Conservation (phyloP, 495 filamentous ascomycete genomes). For the Rhypophila decipiens region DNA sequence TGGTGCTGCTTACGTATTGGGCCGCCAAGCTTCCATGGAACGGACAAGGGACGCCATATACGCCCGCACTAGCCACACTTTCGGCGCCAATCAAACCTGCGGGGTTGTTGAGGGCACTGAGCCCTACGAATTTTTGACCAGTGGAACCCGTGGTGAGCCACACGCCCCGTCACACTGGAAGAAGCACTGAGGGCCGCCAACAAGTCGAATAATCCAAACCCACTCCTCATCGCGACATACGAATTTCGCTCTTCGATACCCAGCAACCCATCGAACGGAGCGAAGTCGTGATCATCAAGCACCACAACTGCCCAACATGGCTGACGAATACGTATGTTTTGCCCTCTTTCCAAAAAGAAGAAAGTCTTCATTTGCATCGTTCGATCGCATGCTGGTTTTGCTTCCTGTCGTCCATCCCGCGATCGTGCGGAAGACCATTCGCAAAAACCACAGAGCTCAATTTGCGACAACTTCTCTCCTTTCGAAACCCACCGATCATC, state of each 20-base stretch:
- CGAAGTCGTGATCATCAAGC: conserved; percentile 26
- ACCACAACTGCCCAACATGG: conserved; percentile 67
- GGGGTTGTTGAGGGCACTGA: conserved; percentile 25
- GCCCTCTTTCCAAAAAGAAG: neutral
- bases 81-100: conserved; percentile 11
- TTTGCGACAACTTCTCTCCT: too few species aligned
- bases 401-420: too few species aligned
- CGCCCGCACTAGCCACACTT: neutral
- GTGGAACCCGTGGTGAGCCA: conserved; percentile 15
- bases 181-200: conserved; percentile 4
- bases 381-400: too few species aligned
- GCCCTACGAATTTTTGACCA: conserved; percentile 32
- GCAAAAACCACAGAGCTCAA: too few species aligned
- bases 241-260: conserved; percentile 31
- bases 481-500: neutral
- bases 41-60: too few species aligned
- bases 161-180: neutral
- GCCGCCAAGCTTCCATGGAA: too few species aligned
- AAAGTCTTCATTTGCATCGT: too few species aligned
- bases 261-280: conserved; percentile 27
- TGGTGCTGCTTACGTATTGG: too few species aligned
- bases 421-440: too few species aligned
- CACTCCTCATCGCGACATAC: conserved; percentile 22
- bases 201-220: conserved; percentile 8
- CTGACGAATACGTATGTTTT: conserved; percentile 87